Evolutionary conservation across 805 yeast species (phyloP), one percentile per base, ranked within the genome.

Genomic region (Pichia nakasei): DNA sequence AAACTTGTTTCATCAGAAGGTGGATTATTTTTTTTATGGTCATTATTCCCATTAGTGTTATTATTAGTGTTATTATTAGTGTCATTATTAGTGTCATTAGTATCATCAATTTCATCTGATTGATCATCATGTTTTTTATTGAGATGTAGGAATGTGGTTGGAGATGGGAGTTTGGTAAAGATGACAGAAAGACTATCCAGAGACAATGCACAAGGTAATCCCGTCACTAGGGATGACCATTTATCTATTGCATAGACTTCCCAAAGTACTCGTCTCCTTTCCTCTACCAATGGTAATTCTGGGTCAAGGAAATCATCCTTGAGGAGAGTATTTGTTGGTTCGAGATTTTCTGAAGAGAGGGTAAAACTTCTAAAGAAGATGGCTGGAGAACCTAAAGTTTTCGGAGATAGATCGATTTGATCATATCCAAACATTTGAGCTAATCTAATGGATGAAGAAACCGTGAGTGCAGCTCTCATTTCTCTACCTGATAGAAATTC

Each of bases 201-300:
- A 5, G 57, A 48, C 15, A 61, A 46, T 6, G 59, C 58, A 39
- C 58, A 54, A 15, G 64, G 63, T 40, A 60, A 49, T 3, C 64
- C 63, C 19, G 62, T 50, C 11, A 59, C 60, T 29, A 60, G 44
- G 11, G 64, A 52, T 39, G 60, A 59, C 59, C 62, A 61, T 41
- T 58, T 59, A 44, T 60, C 66, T 4, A 49, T 29, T 9, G 48
- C 48, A 46, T 58, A 61, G 34, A 61, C 48, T 35, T 56, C 57
- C 66, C 66, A 61, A 32, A 61, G 52, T n/a, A 57, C 54, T 13
- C 63, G 41, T 27, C 66, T 38, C 18, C 56, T 47, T 42, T 61
- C 65, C 45, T 61, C 66, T 9, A 46, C 46, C 18, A 56, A 38
- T 17, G 59, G 44, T 8, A 59, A 49, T 9, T 58, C 58, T 1